Base-by-base conservation (phyloP, 805 yeast species). In the Lipomyces spencermartinsiae region DNA sequence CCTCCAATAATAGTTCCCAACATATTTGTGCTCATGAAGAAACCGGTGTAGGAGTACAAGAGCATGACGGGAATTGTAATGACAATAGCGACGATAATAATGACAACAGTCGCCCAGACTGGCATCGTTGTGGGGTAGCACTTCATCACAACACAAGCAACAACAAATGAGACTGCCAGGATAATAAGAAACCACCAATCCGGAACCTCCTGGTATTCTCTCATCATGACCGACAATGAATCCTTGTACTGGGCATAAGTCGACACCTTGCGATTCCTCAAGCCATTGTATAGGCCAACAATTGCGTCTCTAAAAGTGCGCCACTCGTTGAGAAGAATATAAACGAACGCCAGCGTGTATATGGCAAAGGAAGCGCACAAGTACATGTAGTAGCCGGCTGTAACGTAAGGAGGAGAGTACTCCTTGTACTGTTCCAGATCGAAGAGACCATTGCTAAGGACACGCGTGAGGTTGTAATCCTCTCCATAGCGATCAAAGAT, bases 121-220 rank as follows among this genome's bases (percentile, higher is more conserved):
- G 90, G 89, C 2, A 87, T 83, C 61, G 84, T 84, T 73, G 80
- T 80, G 29, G 77, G 80, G 78, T 83, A 84, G 2, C 75, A 77
- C 57, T 79, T 74, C 58, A 83, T 75, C 39, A 80, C 75, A 10
- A 80, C 80, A 19, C 63, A 35, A 29, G 64, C 62, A 25, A 58
- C 56, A 3, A 53, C 76, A 63, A 75, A 82, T 77, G 83, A 77
- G 59, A 84, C 77, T 1, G 80, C 69, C 5, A 87, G 79, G 33
- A 88, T 80, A 9, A 80, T 70, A 16, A 86, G 63, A 57, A 84
- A 89, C 91, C 92, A 88, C 88, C 89, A 87, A 71, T 87, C 90
- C 1, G 96, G 95, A 25, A 88, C 91, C 71, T 89, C 92, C 49
- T 83, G 83, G 76, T 89, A 89, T 65, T 78, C 78, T 55, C 73